Percentiles rank a stretch among this genome's conserved stretches.
These are phyloP conservation scores for Wallacemonas collosoma DNA, from an alignment of 208 protist species.

Conservation along the genomic window DNA sequence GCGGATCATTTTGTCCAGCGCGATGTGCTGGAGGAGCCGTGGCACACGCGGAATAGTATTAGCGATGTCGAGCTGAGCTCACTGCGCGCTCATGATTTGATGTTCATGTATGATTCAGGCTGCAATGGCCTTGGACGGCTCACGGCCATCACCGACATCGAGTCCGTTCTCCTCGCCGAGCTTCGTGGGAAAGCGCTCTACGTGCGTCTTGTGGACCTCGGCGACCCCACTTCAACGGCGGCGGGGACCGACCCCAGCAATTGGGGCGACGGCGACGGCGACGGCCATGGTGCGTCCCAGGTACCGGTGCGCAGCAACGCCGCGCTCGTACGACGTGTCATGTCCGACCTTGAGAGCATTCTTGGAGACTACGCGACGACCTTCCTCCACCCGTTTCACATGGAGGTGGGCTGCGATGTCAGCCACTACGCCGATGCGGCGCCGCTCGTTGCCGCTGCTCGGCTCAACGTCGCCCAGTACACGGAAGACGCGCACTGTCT, in stretches of 20 bases:
- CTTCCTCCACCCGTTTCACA: conserved; percentile 36
- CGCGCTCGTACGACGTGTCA: conserved; percentile 8
- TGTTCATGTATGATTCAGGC: conserved; percentile 39
- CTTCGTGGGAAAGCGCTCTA: conserved; percentile 51
- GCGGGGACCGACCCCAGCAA: not conserved
- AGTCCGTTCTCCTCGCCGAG: conserved; percentile 30
- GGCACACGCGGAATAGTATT: conserved; percentile 57
- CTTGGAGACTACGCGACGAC: conserved; percentile 40
- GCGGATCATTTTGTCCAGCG: conserved; percentile 11
- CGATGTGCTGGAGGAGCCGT: conserved; percentile 25
- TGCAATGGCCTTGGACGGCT: conserved; percentile 22
- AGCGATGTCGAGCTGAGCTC: conserved; percentile 44
- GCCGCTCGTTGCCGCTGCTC: conserved; percentile 28
- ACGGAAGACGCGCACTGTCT: conserved; percentile 26
- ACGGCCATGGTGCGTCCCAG: not conserved
- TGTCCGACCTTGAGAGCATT: conserved; percentile 27
- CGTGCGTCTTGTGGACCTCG: conserved; percentile 43
- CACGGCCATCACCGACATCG: conserved; percentile 23
- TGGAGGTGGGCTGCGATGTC: conserved; percentile 55
- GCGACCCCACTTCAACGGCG: not conserved
- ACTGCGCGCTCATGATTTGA: conserved; percentile 33
- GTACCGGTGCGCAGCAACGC: conserved; percentile 6
- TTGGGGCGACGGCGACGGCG: not conserved
- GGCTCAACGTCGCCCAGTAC: conserved; percentile 39
- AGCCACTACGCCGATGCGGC: conserved; percentile 46